Evolutionary conservation across 73 alveolate species (phyloP).

Genomic region (Paramecium sonneborni): DNA sequence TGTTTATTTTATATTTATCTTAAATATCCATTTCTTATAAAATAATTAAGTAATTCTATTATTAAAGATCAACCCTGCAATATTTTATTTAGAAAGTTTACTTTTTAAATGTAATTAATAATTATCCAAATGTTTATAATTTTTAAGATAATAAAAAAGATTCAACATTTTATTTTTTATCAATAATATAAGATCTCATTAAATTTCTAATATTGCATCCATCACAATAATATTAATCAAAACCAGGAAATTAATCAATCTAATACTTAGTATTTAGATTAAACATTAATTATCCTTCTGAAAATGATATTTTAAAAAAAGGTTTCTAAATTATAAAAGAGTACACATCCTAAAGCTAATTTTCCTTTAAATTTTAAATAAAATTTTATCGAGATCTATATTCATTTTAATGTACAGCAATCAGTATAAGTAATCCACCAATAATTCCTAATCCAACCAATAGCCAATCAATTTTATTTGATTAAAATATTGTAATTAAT

Average conservation of each 20-base stretch:
- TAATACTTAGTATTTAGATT: background rate
- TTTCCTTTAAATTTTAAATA: background rate
- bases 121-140: background rate
- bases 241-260: background rate
- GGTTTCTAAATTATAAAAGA: background rate
- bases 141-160: background rate
- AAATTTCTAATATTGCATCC: background rate
- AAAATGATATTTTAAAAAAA: background rate
- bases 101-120: background rate
- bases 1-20: background rate
- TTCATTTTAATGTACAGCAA: background rate
- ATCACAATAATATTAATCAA: background rate
- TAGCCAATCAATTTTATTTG: background rate
- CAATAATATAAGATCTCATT: background rate
- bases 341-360: background rate
- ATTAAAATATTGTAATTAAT: background rate
- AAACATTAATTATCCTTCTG: background rate
- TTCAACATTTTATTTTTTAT: background rate
- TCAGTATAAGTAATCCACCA: background rate
- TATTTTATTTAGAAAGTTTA: background rate
- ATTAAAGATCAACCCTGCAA: background rate
- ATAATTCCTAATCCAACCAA: background rate
- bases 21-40: background rate
- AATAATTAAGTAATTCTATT: background rate
- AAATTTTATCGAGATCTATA: background rate